These are phyloP conservation scores for Phialophora macrospora DNA, from an alignment of 2,329 filamentous ascomycete genomes.

Conservation along the genomic window DNA sequence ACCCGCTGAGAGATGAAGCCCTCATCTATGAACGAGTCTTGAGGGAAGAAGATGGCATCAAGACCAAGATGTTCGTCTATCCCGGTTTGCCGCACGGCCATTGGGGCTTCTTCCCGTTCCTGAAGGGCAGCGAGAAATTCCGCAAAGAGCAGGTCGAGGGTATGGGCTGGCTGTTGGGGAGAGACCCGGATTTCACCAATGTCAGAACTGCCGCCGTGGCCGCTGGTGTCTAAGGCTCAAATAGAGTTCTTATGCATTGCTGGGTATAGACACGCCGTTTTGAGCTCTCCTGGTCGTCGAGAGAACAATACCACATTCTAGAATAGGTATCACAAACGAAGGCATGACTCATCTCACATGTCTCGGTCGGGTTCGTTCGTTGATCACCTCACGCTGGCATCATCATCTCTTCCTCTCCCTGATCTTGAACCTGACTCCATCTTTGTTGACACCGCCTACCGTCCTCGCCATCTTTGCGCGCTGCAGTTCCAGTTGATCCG, in stretches of 20 bases:
- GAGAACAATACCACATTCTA: not conserved
- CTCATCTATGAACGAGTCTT: conserved; percentile 40
- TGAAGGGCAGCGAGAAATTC: conserved; percentile 38
- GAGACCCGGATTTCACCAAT: conserved; percentile 32
- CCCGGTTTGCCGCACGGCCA: conserved; percentile 44
- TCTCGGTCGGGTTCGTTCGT: not conserved
- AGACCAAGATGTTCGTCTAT: conserved; percentile 43
- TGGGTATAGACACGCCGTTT: not conserved
- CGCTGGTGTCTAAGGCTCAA: conserved; percentile 22
- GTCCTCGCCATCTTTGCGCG: conserved; percentile 65
- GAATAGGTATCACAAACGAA: not conserved
- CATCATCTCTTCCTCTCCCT: conserved; percentile 60
- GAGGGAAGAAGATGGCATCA: conserved; percentile 38
- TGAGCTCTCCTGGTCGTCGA: not conserved
- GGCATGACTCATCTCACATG: conserved; percentile 1
- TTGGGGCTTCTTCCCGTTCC: conserved; percentile 41
- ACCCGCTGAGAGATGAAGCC: conserved; percentile 41
- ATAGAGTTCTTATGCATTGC: not conserved
- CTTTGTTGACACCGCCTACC: conserved; percentile 66
- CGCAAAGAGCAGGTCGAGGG: conserved; percentile 39
- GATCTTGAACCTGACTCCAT: conserved; percentile 68
- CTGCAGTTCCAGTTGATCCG: conserved; percentile 63
- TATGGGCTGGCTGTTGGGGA: conserved; percentile 35
- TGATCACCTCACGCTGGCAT: not conserved
- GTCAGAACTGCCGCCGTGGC: conserved; percentile 20